A percentile compares a stretch with the other conserved stretches of the same genome.
These are phyloP conservation scores for Ceratobasidium papillatum DNA, from an alignment of 1,284 basidiomycete genomes.

Conservation along the genomic window DNA sequence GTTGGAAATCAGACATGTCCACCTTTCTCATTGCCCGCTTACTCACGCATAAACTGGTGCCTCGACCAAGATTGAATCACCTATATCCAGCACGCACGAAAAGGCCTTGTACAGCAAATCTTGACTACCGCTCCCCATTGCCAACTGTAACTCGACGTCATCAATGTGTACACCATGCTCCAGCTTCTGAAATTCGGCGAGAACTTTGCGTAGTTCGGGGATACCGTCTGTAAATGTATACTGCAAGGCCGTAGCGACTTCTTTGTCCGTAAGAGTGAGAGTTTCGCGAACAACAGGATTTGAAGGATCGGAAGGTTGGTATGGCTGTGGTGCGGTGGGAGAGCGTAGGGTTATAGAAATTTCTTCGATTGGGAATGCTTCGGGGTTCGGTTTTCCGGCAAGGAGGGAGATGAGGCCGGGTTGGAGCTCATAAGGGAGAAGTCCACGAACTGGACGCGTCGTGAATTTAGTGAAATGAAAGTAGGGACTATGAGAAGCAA, in stretches of 20 bases:
- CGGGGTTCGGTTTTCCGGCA: conserved; percentile 88
- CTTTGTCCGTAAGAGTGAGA: conserved; percentile 63
- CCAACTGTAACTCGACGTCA: conserved; percentile 75
- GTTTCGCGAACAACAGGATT: conserved; percentile 51
- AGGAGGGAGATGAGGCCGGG: conserved; percentile 88
- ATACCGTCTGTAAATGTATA: conserved; percentile 82
- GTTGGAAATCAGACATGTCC: too few relatives aligned
- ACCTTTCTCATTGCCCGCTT: neutral
- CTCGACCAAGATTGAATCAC: conserved; percentile 86
- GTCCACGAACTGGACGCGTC: conserved; percentile 58
- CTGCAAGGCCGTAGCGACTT: conserved; percentile 72
- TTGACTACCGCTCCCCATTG: conserved; percentile 85
- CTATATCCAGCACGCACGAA: conserved; percentile 72
- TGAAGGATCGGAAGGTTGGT: conserved; percentile 46
- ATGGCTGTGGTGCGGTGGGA: conserved; percentile 52
- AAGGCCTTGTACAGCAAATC: conserved; percentile 85
- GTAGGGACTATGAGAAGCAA: neutral
- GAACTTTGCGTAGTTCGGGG: conserved; percentile 66
- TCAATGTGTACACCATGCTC: conserved; percentile 67
- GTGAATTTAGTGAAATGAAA: neutral
- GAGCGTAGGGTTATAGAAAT: conserved; percentile 67
- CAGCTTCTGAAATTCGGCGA: conserved; percentile 70
- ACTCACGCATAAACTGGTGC: conserved; percentile 85
- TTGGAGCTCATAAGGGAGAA: conserved; percentile 78
- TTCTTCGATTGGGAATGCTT: conserved; percentile 87